Percentiles rank a stretch among this genome's conserved stretches.
phyloP scores from a whole-genome alignment of 495 filamentous ascomycete species.

The Penicillium longicatenatum region DNA sequence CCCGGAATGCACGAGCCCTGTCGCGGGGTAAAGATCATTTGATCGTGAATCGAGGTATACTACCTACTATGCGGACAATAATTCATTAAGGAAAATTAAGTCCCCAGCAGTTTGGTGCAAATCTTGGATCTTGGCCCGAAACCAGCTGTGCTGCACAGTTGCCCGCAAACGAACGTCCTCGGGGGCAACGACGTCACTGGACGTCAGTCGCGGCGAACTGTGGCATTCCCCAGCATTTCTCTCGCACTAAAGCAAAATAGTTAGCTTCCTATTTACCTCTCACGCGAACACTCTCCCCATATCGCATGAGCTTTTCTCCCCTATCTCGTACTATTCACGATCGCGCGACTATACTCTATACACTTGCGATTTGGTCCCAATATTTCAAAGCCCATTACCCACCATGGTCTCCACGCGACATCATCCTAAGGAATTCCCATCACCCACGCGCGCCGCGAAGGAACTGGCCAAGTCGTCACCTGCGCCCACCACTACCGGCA shows the following conservation, averaged over 20 bases:
- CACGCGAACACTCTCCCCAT: neutral
- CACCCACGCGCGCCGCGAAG: slow-evolving; percentile 31
- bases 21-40: slow-evolving; percentile 4
- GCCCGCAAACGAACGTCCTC: slow-evolving; percentile 24
- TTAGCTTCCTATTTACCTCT: neutral
- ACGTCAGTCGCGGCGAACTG: slow-evolving; percentile 19
- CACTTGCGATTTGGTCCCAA: neutral
- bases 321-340: neutral
- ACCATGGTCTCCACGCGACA: slow-evolving; percentile 57
- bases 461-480: slow-evolving; percentile 30
- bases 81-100: neutral
- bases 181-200: slow-evolving; percentile 31
- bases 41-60: neutral
- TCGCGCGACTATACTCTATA: neutral
- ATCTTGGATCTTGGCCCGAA: slow-evolving; percentile 4
- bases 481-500: slow-evolving; percentile 28
- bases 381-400: neutral
- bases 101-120: neutral
- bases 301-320: neutral
- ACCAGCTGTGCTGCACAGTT: slow-evolving; percentile 1
- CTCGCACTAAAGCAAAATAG: slow-evolving; percentile 2
- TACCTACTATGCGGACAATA: neutral
- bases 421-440: slow-evolving; percentile 49
- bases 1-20: slow-evolving; percentile 12
- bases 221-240: slow-evolving; percentile 14